Base-by-base conservation (phyloP, 352 stramenopile genomes). In the Pythium folliculosum region DNA sequence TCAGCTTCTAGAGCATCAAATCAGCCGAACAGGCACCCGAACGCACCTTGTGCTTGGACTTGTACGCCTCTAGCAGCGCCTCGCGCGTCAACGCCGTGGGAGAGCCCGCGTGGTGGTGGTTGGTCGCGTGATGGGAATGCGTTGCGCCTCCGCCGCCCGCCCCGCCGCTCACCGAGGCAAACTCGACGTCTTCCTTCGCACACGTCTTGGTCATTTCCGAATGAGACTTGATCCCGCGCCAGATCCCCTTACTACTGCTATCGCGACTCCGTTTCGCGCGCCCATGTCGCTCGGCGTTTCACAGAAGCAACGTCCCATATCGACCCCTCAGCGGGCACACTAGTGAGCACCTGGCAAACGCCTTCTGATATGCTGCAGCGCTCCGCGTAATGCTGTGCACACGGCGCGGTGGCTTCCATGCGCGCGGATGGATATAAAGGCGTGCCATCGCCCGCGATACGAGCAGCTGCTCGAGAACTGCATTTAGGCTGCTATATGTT, bases 1-100 rank as follows among this genome's bases (percentile, higher is more conserved):
- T 50, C 17, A 50, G 44, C 7, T 40, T 40, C 35, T 50, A 6
- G 21, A 50, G 6, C 8, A 19, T 13, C 19, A 50, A 9, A 27
- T 16, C 14, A 5, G 6, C 40, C 12, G 44, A 25, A 9, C 3
- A 23, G 3, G 8, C n/a, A 50, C 5, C 43, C 38, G 38, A 19
- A 49, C 40, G 17, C 16, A 64, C 79, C 55, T 77, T 75, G 48
- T 88, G 75, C 52, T 78, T 75, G 17, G 60, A 49, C 40, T 65
- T 70, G 40, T 90, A 90, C 19, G 76, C 73, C 35, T 76, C 69
- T 13, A 90, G 61, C 14, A 89, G 63, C n/a, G 80, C 71, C 7
- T 83, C 65, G 13, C 78, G 75, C 14, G 58, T 64, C 2, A 53
- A 37, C 40, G n/a, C 9, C 17, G 48, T 13, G 1, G 40, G 25